phyloP scores from a whole-genome alignment of 106 monocot genomes.

The Allium sativum region DNA sequence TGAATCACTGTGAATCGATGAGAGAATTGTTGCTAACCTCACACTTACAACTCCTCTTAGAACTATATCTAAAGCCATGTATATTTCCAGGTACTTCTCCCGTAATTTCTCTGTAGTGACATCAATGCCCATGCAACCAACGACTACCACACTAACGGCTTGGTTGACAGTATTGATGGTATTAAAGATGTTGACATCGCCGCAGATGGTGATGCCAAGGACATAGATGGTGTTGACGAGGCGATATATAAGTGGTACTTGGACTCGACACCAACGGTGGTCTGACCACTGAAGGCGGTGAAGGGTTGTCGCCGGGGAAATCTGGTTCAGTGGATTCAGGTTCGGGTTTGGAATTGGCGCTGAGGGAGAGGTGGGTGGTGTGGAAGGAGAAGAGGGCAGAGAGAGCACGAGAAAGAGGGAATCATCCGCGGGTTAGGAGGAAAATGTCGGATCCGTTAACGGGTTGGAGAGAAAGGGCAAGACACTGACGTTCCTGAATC shows the following conservation, averaged over 20 bases:
- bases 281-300: slow-evolving; percentile 83
- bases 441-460: slow-evolving; percentile 79
- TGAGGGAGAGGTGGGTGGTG: slow-evolving; percentile 22
- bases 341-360: background rate
- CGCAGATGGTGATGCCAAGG: slow-evolving; percentile 73
- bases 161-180: slow-evolving; percentile 82
- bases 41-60: slow-evolving; percentile 80
- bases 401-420: slow-evolving; percentile 37
- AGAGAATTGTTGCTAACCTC: slow-evolving; percentile 70
- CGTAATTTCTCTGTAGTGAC: slow-evolving; percentile 88
- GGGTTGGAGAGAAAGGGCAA: slow-evolving; percentile 87
- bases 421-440: slow-evolving; percentile 61
- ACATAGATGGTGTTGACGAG: slow-evolving; percentile 95
- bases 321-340: slow-evolving; percentile 18
- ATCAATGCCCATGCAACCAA: slow-evolving; percentile 93
- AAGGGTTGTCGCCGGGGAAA: slow-evolving; percentile 91
- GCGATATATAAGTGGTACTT: slow-evolving; percentile 87
- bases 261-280: slow-evolving; percentile 80
- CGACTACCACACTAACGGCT: slow-evolving; percentile 70
- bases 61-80: slow-evolving; percentile 97
- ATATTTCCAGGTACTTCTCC: slow-evolving; percentile 89
- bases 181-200: slow-evolving; percentile 50
- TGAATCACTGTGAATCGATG: slow-evolving; percentile 77
- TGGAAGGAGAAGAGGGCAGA: slow-evolving; percentile 11
- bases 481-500: slow-evolving; percentile 68